Conservation (phyloP, 768 basidiomycete genomes). For the Hypholoma sublateritium region DNA sequence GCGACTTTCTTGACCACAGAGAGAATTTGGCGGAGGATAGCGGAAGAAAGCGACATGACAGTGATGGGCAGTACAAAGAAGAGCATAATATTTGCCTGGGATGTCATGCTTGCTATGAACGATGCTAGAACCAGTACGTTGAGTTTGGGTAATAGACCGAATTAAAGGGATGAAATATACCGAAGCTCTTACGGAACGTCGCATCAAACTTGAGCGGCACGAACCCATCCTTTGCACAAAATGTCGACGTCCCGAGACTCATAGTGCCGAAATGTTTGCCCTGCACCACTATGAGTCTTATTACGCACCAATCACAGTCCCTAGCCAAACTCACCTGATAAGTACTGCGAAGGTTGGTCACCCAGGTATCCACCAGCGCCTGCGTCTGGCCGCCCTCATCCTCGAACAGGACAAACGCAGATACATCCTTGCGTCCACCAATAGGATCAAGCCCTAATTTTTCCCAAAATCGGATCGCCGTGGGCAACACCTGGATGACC, state of each 20-base stretch:
- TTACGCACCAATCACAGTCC: background rate
- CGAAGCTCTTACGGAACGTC: conserved; percentile 65
- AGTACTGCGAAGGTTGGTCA: conserved; percentile 46
- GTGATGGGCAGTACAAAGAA: conserved; percentile 66
- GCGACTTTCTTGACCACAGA: conserved; percentile 59
- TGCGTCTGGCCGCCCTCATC: conserved; percentile 50
- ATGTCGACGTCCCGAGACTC: conserved; percentile 45
- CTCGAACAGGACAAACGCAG: conserved; percentile 69
- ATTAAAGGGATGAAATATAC: conserved; percentile 32
- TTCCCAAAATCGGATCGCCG: conserved; percentile 83
- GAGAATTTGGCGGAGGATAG: conserved; percentile 67
- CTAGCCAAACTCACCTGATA: conserved; percentile 54
- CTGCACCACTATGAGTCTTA: conserved; percentile 31
- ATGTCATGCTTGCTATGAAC: conserved; percentile 44
- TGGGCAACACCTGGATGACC: conserved; percentile 65
- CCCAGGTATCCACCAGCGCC: conserved; percentile 56
- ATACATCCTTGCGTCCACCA: conserved; percentile 70
- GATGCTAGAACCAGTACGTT: conserved; percentile 33
- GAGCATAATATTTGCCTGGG: conserved; percentile 51
- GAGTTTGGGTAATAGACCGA: conserved; percentile 1
- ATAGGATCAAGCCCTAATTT: conserved; percentile 75
- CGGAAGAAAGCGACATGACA: conserved; percentile 63
- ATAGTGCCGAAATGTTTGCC: conserved; percentile 62
- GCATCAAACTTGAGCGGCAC: conserved; percentile 63
- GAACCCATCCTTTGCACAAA: conserved; percentile 54